phyloP scores from a whole-genome alignment of 2,329 filamentous ascomycete species.

The Endoconidiophora laricicola region DNA sequence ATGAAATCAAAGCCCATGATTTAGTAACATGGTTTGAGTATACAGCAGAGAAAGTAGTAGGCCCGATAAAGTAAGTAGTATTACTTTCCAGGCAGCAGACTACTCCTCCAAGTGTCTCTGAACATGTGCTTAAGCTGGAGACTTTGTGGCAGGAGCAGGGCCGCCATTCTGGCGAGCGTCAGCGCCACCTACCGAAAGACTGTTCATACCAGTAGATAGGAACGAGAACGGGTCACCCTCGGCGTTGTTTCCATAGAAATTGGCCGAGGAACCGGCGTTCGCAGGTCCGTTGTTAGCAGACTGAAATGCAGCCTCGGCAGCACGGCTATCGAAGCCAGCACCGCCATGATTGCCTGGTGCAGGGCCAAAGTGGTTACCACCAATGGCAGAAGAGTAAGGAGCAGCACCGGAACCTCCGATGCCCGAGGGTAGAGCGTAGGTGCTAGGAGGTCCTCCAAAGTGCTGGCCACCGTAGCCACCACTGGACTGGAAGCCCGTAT shows the following conservation, averaged over 20 bases:
- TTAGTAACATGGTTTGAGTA: no score
- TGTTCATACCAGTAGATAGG: slow-evolving; percentile 55
- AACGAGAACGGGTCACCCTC: slow-evolving; percentile 69
- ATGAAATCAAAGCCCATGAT: no score
- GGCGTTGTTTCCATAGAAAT: slow-evolving; percentile 29
- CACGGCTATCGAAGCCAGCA: slow-evolving; percentile 80
- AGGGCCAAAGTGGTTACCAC: slow-evolving; percentile 63
- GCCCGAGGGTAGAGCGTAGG: slow-evolving; percentile 75
- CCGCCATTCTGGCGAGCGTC: slow-evolving; percentile 48
- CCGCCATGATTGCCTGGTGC: slow-evolving; percentile 65
- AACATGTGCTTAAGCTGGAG: slow-evolving; percentile 29
- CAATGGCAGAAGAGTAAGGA: slow-evolving; percentile 55
- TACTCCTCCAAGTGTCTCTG: no score
- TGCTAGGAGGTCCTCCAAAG: slow-evolving; percentile 73
- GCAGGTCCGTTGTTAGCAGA: slow-evolving; percentile 68
- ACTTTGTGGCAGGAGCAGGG: slow-evolving; percentile 40
- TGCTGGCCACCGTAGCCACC: slow-evolving; percentile 41
- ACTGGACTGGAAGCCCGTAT: slow-evolving; percentile 38
- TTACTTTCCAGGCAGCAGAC: no score
- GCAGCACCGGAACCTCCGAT: slow-evolving; percentile 57
- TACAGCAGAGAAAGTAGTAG: no score
- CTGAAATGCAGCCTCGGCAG: slow-evolving; percentile 87
- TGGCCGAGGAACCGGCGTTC: slow-evolving; percentile 57
- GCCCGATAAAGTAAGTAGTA: no score
- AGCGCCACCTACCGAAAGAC: slow-evolving; percentile 51